These are phyloP conservation scores for Leptographium galeiforme DNA, from an alignment of 2,329 filamentous ascomycete species.

Conservation along the genomic window DNA sequence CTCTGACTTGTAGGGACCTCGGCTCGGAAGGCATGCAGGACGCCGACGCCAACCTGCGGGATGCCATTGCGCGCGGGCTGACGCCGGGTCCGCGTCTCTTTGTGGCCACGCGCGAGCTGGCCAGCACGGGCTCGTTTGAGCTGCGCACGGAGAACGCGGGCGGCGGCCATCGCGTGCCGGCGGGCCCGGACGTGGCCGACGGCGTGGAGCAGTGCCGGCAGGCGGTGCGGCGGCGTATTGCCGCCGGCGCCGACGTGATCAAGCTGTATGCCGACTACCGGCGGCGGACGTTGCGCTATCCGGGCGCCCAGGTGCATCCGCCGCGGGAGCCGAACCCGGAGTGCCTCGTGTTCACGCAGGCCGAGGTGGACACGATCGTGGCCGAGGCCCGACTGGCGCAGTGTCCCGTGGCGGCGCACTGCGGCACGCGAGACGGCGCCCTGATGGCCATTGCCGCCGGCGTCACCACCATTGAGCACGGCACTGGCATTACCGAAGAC, in stretches of 20 bases:
- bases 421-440: slow-evolving; percentile 26
- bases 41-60: slow-evolving; percentile 35
- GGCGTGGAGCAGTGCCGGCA: slow-evolving; percentile 30
- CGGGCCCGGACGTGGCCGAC: slow-evolving; percentile 31
- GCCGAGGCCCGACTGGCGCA: slow-evolving; percentile 27
- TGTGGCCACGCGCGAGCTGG: slow-evolving; percentile 37
- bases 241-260: slow-evolving; percentile 34
- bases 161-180: slow-evolving; percentile 19
- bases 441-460: slow-evolving; percentile 32
- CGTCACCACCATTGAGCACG: slow-evolving; percentile 34
- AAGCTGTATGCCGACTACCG: slow-evolving; percentile 39
- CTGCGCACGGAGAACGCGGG: slow-evolving; percentile 31
- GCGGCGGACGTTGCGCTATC: slow-evolving; percentile 28
- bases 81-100: slow-evolving; percentile 41
- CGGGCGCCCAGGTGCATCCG: slow-evolving; percentile 21
- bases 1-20: slow-evolving; percentile 23
- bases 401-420: slow-evolving; percentile 30
- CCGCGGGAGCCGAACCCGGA: slow-evolving; percentile 26
- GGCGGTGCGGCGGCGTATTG: slow-evolving; percentile 31
- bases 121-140: slow-evolving; percentile 36
- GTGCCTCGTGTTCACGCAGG: slow-evolving; percentile 30
- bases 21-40: slow-evolving; percentile 37
- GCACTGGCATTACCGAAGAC: slow-evolving; percentile 22
- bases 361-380: slow-evolving; percentile 37
- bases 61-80: slow-evolving; percentile 39